A percentile compares a stretch with the other conserved stretches of the same genome.
These are phyloP conservation scores for Kwoniella shivajii DNA, from an alignment of 1,284 basidiomycete species.

Conservation along the genomic window DNA sequence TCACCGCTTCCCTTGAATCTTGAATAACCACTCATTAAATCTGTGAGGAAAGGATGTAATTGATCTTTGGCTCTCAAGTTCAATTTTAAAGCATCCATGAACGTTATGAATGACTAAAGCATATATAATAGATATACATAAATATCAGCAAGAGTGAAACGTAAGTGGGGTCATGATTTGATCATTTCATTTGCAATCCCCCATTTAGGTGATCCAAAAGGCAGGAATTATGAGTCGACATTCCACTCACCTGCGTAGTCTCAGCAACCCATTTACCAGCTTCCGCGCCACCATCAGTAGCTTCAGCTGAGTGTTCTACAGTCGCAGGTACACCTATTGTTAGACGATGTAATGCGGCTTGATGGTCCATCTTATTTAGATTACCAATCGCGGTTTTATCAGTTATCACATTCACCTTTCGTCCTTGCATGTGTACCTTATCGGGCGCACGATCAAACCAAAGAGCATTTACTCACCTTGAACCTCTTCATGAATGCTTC, in stretches of 20 bases:
- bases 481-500: conserved; percentile 92
- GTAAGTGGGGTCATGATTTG: too few relatives aligned
- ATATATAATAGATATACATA: too few relatives aligned
- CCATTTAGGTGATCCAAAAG: too few relatives aligned
- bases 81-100: conserved; percentile 96
- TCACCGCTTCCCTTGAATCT: conserved; percentile 89
- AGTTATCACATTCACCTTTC: too few relatives aligned
- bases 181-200: too few relatives aligned
- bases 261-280: conserved; percentile 98
- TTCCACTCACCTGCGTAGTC: conserved; percentile 81
- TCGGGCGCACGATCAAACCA: background rate
- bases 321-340: conserved; percentile 94
- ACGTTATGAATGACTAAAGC: conserved; percentile 90
- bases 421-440: background rate
- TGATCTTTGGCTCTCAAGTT: conserved; percentile 94
- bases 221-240: too few relatives aligned
- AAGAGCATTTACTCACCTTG: conserved; percentile 61
- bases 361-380: conserved; percentile 98
- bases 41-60: conserved; percentile 89
- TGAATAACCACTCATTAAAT: conserved; percentile 88
- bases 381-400: too few relatives aligned
- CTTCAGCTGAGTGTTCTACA: conserved; percentile 79
- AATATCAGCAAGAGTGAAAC: too few relatives aligned
- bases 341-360: conserved; percentile 86
- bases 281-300: conserved; percentile 70